Evolutionary conservation across 163 green algal genomes (phyloP), one percentile per base, ranked within the genome.

Genomic region (Botryococcus braunii): DNA sequence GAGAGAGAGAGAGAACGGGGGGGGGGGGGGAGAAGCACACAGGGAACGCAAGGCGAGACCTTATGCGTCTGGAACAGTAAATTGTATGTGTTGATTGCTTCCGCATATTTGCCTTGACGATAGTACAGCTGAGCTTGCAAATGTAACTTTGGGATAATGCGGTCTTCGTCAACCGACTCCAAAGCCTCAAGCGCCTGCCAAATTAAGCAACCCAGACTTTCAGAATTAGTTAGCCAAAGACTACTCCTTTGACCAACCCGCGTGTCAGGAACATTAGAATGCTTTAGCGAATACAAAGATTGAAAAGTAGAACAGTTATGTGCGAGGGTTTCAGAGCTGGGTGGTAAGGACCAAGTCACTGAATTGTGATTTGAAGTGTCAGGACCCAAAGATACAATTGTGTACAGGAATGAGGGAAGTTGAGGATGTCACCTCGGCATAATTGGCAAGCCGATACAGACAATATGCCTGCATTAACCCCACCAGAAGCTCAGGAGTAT

Each of bases 111-210:
- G 37, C 84, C 86, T 38, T 89, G 60, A 21, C 86, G 75, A 74
- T 93, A 92, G 56, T 89, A 76, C 65, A 95, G 74, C 83, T 96
- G 91, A 1, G 86, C 91, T 46, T 84, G 60, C 21, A 97, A 84
- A 76, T 95, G 82, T 61, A 92, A 72, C 32, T 65, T 59, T 7
- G 71, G 75, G 3, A 68, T 58, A 4, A 31, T 59, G n/a, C 65
- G 27, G 4, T 58, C 69, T 7, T 68, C 65, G 3, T 69, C 52
- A 25, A 48, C 41, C 43, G 47, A 43, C 25, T 41, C 63, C 38
- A 69, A 40, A 7, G 67, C 72, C 32, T 46, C 43, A 4, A 61
- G 29, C 17, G 29, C 63, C 52, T n/a, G 52, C 52, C 38, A 77
- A 62, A 4, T 52, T 40, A 2, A 17, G 29, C 25, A 74, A 68